phyloP scores from a whole-genome alignment of 2,329 filamentous ascomycete species.

The Gaeumannomyces tritici region DNA sequence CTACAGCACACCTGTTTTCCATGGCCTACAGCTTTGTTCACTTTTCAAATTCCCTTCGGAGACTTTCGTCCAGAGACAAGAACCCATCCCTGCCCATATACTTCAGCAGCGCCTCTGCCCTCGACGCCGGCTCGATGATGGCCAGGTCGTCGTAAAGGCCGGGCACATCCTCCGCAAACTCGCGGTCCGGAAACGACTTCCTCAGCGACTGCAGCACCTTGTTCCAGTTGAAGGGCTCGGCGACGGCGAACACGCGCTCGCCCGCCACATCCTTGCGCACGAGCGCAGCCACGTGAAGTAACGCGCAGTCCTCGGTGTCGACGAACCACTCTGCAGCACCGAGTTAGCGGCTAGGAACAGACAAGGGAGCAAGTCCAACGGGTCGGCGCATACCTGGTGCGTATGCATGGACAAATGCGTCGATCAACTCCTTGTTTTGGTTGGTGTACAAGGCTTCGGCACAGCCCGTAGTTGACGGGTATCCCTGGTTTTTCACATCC shows the following conservation, averaged over 20 bases:
- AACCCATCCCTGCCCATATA: neutral
- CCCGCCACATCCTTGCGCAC: neutral
- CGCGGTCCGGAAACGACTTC: neutral
- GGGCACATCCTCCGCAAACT: neutral
- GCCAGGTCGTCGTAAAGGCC: neutral
- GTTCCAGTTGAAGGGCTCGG: slow-evolving; percentile 1
- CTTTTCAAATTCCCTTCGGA: neutral
- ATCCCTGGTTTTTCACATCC: neutral
- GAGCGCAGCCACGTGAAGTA: neutral
- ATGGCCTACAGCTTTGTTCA: too few species aligned
- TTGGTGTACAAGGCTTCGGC: neutral
- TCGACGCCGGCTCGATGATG: neutral
- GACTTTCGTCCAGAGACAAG: neutral
- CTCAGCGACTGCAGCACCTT: neutral
- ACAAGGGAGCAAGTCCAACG: too few species aligned
- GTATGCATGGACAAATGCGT: neutral
- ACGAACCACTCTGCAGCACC: neutral
- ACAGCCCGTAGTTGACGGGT: neutral
- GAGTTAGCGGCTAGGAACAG: too few species aligned
- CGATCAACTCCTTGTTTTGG: neutral
- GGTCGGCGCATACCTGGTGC: neutral
- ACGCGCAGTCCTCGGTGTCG: neutral
- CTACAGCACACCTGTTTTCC: too few species aligned
- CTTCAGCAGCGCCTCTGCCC: neutral
- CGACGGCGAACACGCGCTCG: neutral